A percentile compares a stretch with the other conserved stretches of the same genome.
phyloP scores from a whole-genome alignment of 139 green algal species.

The Mesostigma viride region DNA sequence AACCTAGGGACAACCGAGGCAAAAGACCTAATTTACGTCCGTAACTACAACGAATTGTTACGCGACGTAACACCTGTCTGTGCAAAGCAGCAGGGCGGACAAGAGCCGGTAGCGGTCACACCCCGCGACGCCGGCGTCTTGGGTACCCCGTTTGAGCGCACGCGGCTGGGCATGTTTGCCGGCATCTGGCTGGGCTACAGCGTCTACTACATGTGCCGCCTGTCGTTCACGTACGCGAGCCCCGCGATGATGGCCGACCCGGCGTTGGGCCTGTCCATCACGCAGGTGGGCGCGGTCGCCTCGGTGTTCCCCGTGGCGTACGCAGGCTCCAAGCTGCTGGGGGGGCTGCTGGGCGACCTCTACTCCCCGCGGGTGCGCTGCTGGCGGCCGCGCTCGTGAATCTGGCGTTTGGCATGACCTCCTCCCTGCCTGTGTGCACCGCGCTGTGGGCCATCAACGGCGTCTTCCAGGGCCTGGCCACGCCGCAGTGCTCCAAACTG shows the following conservation, averaged over 20 bases:
- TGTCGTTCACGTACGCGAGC: neutral
- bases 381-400: conserved; percentile 71
- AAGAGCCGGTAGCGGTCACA: too few relatives aligned
- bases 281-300: conserved; percentile 75
- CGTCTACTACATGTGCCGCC: neutral
- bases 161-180: too few relatives aligned
- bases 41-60: too few relatives aligned
- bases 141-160: too few relatives aligned
- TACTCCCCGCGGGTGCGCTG: conserved; percentile 75
- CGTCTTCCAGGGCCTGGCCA: conserved; percentile 81
- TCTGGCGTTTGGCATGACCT: conserved; percentile 76
- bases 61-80: too few relatives aligned
- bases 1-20: too few relatives aligned
- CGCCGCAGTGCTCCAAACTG: conserved; percentile 82
- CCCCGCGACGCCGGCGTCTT: too few relatives aligned
- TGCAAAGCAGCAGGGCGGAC: too few relatives aligned
- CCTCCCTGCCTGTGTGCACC: conserved; percentile 55
- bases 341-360: conserved; percentile 70
- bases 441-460: conserved; percentile 39
- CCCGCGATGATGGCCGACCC: neutral
- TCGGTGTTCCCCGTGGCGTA: conserved; percentile 88
- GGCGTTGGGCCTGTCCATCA: conserved; percentile 68
- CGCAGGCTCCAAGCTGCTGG: conserved; percentile 74
- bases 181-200: too few relatives aligned
- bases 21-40: too few relatives aligned